Base-by-base conservation (phyloP, 2,329 filamentous ascomycete genomes). In the Aspergillus unguis region DNA sequence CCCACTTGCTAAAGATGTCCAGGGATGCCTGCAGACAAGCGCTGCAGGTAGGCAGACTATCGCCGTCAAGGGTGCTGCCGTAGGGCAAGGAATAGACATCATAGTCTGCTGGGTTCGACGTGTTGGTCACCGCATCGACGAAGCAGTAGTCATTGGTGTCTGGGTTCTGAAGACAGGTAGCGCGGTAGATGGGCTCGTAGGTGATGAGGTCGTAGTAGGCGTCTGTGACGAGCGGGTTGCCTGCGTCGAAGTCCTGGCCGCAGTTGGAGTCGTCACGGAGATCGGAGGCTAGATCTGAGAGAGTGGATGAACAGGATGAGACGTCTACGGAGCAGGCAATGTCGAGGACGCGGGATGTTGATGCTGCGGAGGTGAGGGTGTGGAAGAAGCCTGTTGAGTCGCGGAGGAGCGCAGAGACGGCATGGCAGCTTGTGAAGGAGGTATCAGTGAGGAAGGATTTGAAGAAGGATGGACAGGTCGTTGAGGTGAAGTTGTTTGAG, bases 21-120 rank as follows among this genome's bases (percentile, higher is more conserved):
- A 97, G 95, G 4, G 88, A 92, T 55, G 88, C 78, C 64, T 85
- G 79, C 40, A 94, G 77, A 69, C 94, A 97, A 37, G 75, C 74
- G 61, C 82, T 85, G 75, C 94, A 99, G 1, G 80, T 83, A 1
- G 91, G 89, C n/a, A 79, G 77, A 27, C 85, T 82, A 25, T 80
- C 80, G 10, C 76, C 78, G 0, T 89, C 88, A 9, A 96, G 75
- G 0, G 78, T 71, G 37, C 85, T 80, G 54, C 94, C 94, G 50
- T 95, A 80, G 0, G 92, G 89, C 3, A 97, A 77, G 64, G 87
- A 92, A 74, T 96, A 99, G 33, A 94, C 80, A 65, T 92, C 92
- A 32, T 84, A 81, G 67, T 94, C 87, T 31, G 84, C 82, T 0
- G 87, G 78, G 6, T 82, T 86, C 25, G 83, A 81, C 5, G 75